Evolutionary conservation across 1,139 yeast species (phyloP).

Genomic region (Suhomyces terraborum): DNA sequence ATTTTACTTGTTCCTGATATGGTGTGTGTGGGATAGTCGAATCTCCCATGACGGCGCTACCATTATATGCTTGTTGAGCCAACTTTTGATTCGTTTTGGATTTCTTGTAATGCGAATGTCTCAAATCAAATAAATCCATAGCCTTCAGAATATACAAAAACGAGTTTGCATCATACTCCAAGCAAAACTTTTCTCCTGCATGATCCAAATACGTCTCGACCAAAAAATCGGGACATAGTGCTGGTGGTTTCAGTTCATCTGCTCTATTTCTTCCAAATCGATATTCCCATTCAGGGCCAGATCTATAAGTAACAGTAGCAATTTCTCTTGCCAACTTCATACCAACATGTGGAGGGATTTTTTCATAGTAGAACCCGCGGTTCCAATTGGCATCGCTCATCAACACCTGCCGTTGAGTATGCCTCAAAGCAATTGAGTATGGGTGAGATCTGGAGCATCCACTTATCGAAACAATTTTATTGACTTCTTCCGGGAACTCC

Average conservation of each 20-base stretch:
- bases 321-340: slow-evolving; percentile 93
- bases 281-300: slow-evolving; percentile 97
- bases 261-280: slow-evolving; percentile 88
- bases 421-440: slow-evolving; percentile 89
- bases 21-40: slow-evolving; percentile 56
- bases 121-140: slow-evolving; percentile 89
- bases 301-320: slow-evolving; percentile 90
- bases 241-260: slow-evolving; percentile 77
- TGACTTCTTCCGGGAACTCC: slow-evolving; percentile 78
- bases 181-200: slow-evolving; percentile 90
- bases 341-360: slow-evolving; percentile 87
- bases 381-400: slow-evolving; percentile 97
- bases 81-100: slow-evolving; percentile 44
- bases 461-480: slow-evolving; percentile 71
- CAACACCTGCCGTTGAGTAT: slow-evolving; percentile 86
- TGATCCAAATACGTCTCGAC: slow-evolving; percentile 93
- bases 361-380: slow-evolving; percentile 78
- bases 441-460: slow-evolving; percentile 97
- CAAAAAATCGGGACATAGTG: slow-evolving; percentile 87
- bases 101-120: slow-evolving; percentile 47
- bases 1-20: slow-evolving; percentile 49
- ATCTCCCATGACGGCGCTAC: slow-evolving; percentile 9
- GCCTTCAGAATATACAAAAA: slow-evolving; percentile 86
- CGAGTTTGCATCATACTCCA: slow-evolving; percentile 91
- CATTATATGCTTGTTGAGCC: slow-evolving; percentile 32